Base-by-base conservation (phyloP, 2,329 filamentous ascomycete genomes). In the Alternaria sp. region DNA sequence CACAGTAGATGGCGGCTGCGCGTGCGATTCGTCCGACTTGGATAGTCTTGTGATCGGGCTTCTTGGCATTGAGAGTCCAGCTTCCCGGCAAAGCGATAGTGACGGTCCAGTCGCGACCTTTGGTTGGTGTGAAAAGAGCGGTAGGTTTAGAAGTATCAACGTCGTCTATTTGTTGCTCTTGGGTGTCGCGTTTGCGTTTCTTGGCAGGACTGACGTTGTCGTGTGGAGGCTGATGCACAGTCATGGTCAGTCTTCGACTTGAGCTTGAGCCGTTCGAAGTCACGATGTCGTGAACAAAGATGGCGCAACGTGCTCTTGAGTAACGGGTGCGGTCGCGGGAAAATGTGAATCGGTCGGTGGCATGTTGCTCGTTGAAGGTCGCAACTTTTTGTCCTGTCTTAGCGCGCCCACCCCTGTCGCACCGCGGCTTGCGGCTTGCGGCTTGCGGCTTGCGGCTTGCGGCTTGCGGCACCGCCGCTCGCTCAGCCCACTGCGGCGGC, bases 21-120 rank as follows among this genome's bases (percentile, higher is more conserved):
- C 93, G 91, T 6, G 93, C 93, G 57, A 97, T 89, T 67, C 91
- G 89, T 8, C 91, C 91, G 1, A 90, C 90, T 51, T 91, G 84
- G 51, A 86, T 85, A 36, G 90, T 93, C 76, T 93, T 90, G 75
- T 92, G 89, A 63, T 96, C 92, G 66, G 90, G 88, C 10, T 90
- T 91, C 61, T 88, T 84, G 40, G 90, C 89, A 76, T 91, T 93
- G 69, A 52, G 53, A 40, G 68, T 68, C 47, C 96, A 88, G 75
- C 91, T 95, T 32, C 90, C 91, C 1, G 93, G 91, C 28, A 96
- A 80, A 4, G 93, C 93, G 32, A 96, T 85, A 45, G 90, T 94
- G 17, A 96, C 77, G 0, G 93, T 96, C 85, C 90, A 92, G 36
- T 87, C 82, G 67, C 92, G 84, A 36, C 90, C 89, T 49, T 85